Conservation (phyloP, 441 rosid species). For the Dalechampia spathulata region DNA sequence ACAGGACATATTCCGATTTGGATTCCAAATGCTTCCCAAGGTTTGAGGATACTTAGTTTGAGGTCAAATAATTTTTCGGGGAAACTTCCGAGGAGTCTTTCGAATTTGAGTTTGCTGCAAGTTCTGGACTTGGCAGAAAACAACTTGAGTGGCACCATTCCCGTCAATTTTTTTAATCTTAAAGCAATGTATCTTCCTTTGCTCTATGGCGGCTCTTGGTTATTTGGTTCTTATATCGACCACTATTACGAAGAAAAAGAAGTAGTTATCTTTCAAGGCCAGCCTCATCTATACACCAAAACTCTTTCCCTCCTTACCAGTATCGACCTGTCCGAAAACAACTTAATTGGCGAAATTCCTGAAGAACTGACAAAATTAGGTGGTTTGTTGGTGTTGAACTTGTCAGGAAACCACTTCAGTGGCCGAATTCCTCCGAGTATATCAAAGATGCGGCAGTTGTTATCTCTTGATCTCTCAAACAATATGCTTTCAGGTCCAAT, state of each 20-base stretch:
- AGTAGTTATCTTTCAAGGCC: constrained; percentile 20
- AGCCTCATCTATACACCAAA: constrained; percentile 24
- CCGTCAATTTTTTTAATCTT: constrained; percentile 28
- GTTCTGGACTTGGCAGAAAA: constrained; percentile 40
- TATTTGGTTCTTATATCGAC: not conserved
- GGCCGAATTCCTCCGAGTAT: constrained; percentile 27
- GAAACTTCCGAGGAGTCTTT: constrained; percentile 26
- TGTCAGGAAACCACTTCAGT: constrained; percentile 25
- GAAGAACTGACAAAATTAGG: constrained; percentile 24
- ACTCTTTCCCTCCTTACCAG: constrained; percentile 36
- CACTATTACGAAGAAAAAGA: constrained; percentile 33
- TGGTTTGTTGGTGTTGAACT: constrained; percentile 30
- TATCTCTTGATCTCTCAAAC: constrained; percentile 42
- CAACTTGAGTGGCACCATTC: constrained; percentile 30
- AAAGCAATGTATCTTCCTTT: not conserved
- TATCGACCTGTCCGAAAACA: constrained; percentile 34
- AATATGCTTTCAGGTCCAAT: constrained; percentile 30
- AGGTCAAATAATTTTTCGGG: constrained; percentile 33
- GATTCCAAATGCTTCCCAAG: constrained; percentile 19
- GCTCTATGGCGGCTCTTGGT: not conserved
- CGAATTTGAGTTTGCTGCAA: constrained; percentile 36
- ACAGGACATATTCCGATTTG: constrained; percentile 25
- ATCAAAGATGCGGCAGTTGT: constrained; percentile 24
- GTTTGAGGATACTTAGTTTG: constrained; percentile 31
- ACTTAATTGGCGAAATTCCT: constrained; percentile 31